A percentile compares a stretch with the other conserved stretches of the same genome.
These are phyloP conservation scores for Saccharomycopsis hybrid DNA, from an alignment of 1,139 yeast genomes.

Conservation along the genomic window DNA sequence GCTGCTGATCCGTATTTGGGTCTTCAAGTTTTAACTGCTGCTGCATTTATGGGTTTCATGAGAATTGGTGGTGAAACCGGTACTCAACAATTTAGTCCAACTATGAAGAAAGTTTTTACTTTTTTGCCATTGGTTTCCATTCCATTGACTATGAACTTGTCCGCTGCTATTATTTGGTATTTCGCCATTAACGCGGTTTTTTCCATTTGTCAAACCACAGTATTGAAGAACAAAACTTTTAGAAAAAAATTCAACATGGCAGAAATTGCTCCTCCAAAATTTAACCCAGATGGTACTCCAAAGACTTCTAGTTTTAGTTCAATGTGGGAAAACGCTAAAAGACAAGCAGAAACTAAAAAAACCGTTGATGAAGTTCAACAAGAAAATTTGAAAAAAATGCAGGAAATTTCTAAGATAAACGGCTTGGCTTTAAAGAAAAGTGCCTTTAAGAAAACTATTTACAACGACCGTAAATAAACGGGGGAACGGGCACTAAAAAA, in stretches of 20 bases:
- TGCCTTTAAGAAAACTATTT: slow-evolving; percentile 10
- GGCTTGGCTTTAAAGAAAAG: slow-evolving; percentile 10
- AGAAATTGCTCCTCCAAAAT: slow-evolving; percentile 49
- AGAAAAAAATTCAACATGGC: slow-evolving; percentile 60
- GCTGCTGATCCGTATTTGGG: slow-evolving; percentile 91
- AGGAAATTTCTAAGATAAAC: background rate
- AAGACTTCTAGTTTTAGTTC: slow-evolving; percentile 36
- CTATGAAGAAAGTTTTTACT: slow-evolving; percentile 66
- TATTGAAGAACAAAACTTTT: slow-evolving; percentile 53
- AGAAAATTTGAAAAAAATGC: slow-evolving; percentile 2
- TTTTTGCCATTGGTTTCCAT: slow-evolving; percentile 75
- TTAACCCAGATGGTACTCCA: slow-evolving; percentile 30
- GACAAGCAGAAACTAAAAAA: slow-evolving; percentile 35
- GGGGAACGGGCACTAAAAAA: no score
- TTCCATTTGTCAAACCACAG: slow-evolving; percentile 64
- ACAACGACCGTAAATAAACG: no score
- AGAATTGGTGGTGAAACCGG: slow-evolving; percentile 93
- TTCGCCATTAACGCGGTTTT: slow-evolving; percentile 75
- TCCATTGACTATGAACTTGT: slow-evolving; percentile 77
- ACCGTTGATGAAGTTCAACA: slow-evolving; percentile 23
- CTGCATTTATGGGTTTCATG: slow-evolving; percentile 65
- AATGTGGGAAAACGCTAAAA: slow-evolving; percentile 56
- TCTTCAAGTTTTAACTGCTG: slow-evolving; percentile 79
- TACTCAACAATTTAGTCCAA: slow-evolving; percentile 62
- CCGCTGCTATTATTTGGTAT: slow-evolving; percentile 79